Evolutionary conservation across 768 basidiomycete species (phyloP).

Genomic region (Mycena albidolilacea): DNA sequence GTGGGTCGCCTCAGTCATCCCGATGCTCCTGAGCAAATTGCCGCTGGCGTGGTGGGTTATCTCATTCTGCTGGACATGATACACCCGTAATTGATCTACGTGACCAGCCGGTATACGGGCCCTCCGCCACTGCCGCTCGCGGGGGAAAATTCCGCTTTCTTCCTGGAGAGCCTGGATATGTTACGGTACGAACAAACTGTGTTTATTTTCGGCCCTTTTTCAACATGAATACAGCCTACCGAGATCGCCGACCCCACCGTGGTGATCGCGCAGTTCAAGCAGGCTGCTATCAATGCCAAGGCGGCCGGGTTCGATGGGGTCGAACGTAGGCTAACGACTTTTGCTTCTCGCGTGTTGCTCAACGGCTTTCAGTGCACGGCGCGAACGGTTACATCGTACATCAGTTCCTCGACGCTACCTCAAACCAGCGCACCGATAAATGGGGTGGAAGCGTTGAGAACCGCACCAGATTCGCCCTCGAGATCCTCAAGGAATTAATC

Average conservation of each 20-base stretch:
- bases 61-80: background rate
- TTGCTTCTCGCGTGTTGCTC: background rate
- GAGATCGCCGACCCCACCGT: slow-evolving; percentile 2
- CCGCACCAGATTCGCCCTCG: too few species aligned
- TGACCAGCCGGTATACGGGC: background rate
- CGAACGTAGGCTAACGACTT: background rate
- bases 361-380: background rate
- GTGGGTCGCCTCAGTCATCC: background rate
- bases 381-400: background rate
- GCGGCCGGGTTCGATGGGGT: background rate
- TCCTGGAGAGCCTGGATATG: background rate
- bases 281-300: slow-evolving; percentile 1
- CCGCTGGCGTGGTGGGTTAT: background rate
- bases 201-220: background rate
- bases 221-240: background rate
- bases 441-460: too few species aligned
- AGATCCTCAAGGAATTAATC: too few species aligned
- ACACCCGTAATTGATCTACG: background rate
- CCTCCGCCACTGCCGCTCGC: background rate
- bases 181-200: background rate
- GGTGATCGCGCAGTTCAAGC: slow-evolving; percentile 1
- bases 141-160: background rate
- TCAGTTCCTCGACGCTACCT: too few species aligned
- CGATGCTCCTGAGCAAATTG: background rate
- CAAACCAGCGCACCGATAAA: too few species aligned